Evolutionary conservation across 202 grass and related monocot genomes (phyloP), one percentile per base, ranked within the genome.

Genomic region (Schoenoplectus triqueter): DNA sequence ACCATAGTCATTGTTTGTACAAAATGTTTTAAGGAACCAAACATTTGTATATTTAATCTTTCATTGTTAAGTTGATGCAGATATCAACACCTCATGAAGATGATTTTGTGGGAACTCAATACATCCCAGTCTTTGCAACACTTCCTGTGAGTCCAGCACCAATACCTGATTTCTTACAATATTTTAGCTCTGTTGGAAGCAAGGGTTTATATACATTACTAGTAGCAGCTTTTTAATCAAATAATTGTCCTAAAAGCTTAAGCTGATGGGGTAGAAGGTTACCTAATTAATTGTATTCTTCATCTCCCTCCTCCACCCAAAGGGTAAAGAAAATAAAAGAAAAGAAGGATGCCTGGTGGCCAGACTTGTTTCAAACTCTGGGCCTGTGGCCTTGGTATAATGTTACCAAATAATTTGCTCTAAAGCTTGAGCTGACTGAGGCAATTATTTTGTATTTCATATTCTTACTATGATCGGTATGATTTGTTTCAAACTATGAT

Each of bases 81-180:
- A 82, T 81, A 84, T 87, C 92, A 55, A 31, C 86, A 92, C 80
- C 87, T 39, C 74, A 89, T 52, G 70, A 84, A 7, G 92, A 83
- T 87, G 85, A 92, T 87, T 98, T 87, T 90, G 88, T 84, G 15
- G 94, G 87, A 89, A 92, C 89, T 88, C 88, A 85, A 80, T 98
- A 98, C 85, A 89, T 98, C 84, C 91, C 92, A 8, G 87, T 98
- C 50, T 98, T 95, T 88, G 95, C 91, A 60, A 89, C 88, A 82
- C 69, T 98, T 80, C 82, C 89, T 68, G 95, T 98, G 86, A 98
- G 91, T 93, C 73, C 22, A 10, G 42, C 62, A 19, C 61, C 31
- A 70, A 75, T 67, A 45, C 69, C 83, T 56, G 77, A 41, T 71
- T 49, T 17, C 69, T 52, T 52, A 55, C 10, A 2, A 45, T 48